A percentile compares a stretch with the other conserved stretches of the same genome.
Conservation (phyloP, 2,329 filamentous ascomycete species). For the Fusarium anthophilum region DNA sequence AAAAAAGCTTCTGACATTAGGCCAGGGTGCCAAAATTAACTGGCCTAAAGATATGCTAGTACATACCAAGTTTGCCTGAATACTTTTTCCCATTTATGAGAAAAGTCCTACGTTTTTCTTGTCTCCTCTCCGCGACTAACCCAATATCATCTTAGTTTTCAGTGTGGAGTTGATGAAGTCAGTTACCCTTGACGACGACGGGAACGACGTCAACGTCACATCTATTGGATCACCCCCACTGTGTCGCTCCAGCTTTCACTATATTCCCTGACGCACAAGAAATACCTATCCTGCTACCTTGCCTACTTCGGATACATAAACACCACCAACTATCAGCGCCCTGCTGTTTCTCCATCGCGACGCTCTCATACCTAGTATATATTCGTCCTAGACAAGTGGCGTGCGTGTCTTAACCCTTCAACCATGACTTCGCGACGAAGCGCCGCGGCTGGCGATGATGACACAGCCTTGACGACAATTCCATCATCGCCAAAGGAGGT, state of each 20-base stretch:
- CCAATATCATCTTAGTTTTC: neutral
- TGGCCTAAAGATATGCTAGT: neutral
- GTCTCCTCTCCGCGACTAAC: slow-evolving; percentile 4
- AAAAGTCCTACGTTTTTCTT: neutral
- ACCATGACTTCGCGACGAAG: slow-evolving; percentile 41
- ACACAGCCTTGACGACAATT: slow-evolving; percentile 25
- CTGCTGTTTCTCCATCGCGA: slow-evolving; percentile 11
- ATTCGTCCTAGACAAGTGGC: slow-evolving; percentile 9
- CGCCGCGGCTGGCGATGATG: slow-evolving; percentile 27
- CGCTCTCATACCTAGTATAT: neutral
- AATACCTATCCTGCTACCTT: neutral
- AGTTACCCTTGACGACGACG: slow-evolving; percentile 1
- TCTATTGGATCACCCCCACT: neutral
- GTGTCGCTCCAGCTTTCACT: slow-evolving; percentile 3
- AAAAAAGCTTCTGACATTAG: neutral
- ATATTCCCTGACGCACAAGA: slow-evolving; percentile 5
- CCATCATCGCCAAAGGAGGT: slow-evolving; percentile 16
- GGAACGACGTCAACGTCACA: neutral
- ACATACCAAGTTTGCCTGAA: no score
- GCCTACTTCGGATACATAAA: neutral
- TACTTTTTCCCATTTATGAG: neutral
- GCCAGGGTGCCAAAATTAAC: neutral
- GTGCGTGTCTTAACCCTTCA: neutral
- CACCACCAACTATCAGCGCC: neutral
- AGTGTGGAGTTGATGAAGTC: neutral